Conservation (phyloP, 768 basidiomycete species). For the Epithele typhae region DNA sequence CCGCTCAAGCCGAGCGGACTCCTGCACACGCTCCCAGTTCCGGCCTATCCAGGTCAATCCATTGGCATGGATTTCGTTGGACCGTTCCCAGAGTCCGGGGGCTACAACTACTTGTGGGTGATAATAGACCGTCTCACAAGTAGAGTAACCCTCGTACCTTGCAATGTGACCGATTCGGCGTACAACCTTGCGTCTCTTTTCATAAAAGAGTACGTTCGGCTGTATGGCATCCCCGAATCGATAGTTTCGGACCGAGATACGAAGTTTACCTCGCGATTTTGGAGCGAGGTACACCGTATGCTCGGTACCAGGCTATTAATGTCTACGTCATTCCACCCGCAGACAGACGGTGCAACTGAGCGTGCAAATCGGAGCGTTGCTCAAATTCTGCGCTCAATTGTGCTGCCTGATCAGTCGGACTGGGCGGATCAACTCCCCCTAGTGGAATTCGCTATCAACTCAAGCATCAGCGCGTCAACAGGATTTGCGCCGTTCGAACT, state of each 20-base stretch:
- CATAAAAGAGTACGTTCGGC: constrained; percentile 13
- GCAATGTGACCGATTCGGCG: constrained; percentile 10
- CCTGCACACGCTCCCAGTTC: constrained; percentile 28
- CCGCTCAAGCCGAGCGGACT: no score
- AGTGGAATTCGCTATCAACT: constrained; percentile 38
- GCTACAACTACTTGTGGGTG: constrained; percentile 24
- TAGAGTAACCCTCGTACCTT: constrained; percentile 16
- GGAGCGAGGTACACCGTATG: constrained; percentile 20
- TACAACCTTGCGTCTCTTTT: constrained; percentile 15
- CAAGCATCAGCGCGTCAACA: constrained; percentile 26
- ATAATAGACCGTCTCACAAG: constrained; percentile 21
- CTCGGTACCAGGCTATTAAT: constrained; percentile 21
- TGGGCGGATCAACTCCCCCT: constrained; percentile 29
- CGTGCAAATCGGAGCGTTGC: constrained; percentile 10
- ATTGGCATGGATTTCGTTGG: constrained; percentile 40
- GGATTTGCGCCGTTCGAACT: constrained; percentile 33
- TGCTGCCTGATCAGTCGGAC: constrained; percentile 19
- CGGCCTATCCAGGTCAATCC: constrained; percentile 29
- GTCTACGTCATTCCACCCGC: constrained; percentile 29
- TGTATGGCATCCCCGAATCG: constrained; percentile 20
- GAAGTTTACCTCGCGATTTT: constrained; percentile 35
- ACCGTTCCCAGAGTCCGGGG: constrained; percentile 26
- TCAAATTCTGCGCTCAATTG: constrained; percentile 9
- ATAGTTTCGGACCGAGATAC: constrained; percentile 28
- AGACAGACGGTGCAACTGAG: constrained; percentile 26